Conservation (phyloP, 805 yeast species). For the Ogataea zsoltii region DNA sequence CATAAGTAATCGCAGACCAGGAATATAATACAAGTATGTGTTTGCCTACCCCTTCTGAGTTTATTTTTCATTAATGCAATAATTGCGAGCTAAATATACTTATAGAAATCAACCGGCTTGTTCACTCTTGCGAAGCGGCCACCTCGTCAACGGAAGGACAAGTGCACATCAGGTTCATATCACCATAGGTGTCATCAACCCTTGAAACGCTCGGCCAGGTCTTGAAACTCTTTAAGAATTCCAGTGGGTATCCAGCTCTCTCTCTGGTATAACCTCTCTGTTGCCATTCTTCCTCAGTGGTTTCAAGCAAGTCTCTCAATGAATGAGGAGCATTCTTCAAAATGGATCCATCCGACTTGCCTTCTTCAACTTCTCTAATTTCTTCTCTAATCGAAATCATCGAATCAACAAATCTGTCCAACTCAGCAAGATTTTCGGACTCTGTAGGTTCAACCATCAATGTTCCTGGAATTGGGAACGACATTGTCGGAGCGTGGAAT, state of each 20-base stretch:
- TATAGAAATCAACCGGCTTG: no score
- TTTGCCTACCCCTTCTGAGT: no score
- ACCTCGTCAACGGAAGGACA: slow-evolving; percentile 86
- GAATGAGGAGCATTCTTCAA: slow-evolving; percentile 94
- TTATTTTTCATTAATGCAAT: no score
- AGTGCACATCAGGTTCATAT: slow-evolving; percentile 86
- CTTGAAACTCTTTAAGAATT: slow-evolving; percentile 70
- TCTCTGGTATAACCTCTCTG: slow-evolving; percentile 87
- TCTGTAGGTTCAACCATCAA: slow-evolving; percentile 98
- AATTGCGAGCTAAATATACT: no score
- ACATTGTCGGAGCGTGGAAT: slow-evolving; percentile 98
- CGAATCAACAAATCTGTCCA: slow-evolving; percentile 88
- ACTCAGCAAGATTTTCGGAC: slow-evolving; percentile 83
- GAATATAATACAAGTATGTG: no score
- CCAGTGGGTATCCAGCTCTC: slow-evolving; percentile 89
- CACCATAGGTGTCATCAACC: slow-evolving; percentile 94
- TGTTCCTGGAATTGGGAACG: slow-evolving; percentile 98
- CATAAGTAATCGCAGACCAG: no score
- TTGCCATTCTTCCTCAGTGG: slow-evolving; percentile 69
- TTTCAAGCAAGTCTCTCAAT: slow-evolving; percentile 68
- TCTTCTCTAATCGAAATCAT: slow-evolving; percentile 81
- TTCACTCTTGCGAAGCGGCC: slow-evolving; percentile 32
- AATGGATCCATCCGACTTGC: slow-evolving; percentile 64
- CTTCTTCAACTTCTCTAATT: slow-evolving; percentile 69
- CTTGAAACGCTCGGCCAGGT: slow-evolving; percentile 96